Percentiles rank a stretch among this genome's conserved stretches.
Evolutionary conservation across 148 eudicot genomes (phyloP).

Genomic region (Camellia lanceoleosa): DNA sequence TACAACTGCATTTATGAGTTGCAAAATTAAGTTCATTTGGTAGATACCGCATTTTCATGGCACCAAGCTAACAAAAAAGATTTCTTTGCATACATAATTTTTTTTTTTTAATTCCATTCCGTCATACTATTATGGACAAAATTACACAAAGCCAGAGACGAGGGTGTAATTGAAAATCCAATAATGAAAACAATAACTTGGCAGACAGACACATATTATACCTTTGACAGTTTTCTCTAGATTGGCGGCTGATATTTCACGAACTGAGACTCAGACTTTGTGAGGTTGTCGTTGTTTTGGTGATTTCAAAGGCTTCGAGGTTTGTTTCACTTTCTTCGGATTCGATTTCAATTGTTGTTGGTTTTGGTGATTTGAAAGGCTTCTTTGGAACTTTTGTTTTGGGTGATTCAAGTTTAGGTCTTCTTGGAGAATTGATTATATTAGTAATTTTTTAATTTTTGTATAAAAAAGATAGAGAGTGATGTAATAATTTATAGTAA

Average conservation of each 20-base stretch:
- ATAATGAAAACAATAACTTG: neutral
- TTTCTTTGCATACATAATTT: too few species aligned
- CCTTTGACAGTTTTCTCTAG: constrained; percentile 31
- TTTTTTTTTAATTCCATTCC: too few species aligned
- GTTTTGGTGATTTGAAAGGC: constrained; percentile 21
- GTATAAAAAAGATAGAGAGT: too few species aligned
- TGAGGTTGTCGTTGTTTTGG: constrained; percentile 11
- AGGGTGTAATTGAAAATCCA: neutral
- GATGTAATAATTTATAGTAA: too few species aligned
- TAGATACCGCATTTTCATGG: too few species aligned
- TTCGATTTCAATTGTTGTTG: neutral
- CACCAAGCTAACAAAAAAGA: too few species aligned
- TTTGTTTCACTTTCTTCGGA: constrained; percentile 31
- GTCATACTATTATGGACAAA: constrained; percentile 37
- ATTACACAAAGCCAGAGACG: neutral
- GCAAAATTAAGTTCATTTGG: too few species aligned
- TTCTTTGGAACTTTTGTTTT: constrained; percentile 29
- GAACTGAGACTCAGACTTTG: constrained; percentile 6
- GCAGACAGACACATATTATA: constrained; percentile 2
- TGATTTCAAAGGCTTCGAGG: constrained; percentile 30
- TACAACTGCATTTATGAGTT: too few species aligned
- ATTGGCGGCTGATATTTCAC: constrained; percentile 8
- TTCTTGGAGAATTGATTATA: constrained; percentile 20
- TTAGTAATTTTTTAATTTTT: too few species aligned
- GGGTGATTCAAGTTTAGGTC: constrained; percentile 6